Conservation (phyloP, 441 rosid species). For the Eugenia klotzschiana region DNA sequence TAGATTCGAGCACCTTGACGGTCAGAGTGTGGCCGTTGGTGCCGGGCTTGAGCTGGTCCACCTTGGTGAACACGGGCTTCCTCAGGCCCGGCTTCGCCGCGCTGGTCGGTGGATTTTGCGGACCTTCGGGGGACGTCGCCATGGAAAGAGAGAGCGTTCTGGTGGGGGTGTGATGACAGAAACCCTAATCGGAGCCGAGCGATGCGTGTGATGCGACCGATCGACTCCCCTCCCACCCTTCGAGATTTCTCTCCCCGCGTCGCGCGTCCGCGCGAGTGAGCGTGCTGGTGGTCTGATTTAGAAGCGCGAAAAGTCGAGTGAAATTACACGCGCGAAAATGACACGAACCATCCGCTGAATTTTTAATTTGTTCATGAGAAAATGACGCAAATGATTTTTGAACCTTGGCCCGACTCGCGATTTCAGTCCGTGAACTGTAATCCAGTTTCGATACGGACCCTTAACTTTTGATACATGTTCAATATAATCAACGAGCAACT, state of each 20-base stretch:
- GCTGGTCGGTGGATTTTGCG: background rate
- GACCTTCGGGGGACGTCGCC: background rate
- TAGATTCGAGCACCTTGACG: constrained; percentile 29
- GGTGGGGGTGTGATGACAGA: background rate
- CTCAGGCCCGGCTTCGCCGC: constrained; percentile 12
- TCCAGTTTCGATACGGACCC: too few relatives aligned
- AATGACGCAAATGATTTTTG: too few relatives aligned
- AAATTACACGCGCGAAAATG: background rate
- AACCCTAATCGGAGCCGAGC: background rate
- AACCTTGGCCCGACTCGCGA: too few relatives aligned
- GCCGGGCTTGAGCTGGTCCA: constrained; percentile 42
- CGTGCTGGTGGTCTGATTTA: background rate
- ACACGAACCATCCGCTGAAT: too few relatives aligned
- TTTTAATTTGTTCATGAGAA: too few relatives aligned
- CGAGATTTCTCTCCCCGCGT: background rate
- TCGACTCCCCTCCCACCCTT: background rate
- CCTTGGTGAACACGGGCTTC: constrained; percentile 49
- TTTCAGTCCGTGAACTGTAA: too few relatives aligned
- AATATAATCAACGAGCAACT: too few relatives aligned
- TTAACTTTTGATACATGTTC: too few relatives aligned
- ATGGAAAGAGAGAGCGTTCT: background rate
- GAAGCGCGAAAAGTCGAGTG: background rate
- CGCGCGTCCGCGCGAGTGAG: background rate
- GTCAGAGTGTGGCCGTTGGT: constrained; percentile 38
- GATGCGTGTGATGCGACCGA: too few relatives aligned